Evolutionary conservation across 2,329 filamentous ascomycete genomes (phyloP), one percentile per base, ranked within the genome.

Genomic region (Fusarium kyushuense): DNA sequence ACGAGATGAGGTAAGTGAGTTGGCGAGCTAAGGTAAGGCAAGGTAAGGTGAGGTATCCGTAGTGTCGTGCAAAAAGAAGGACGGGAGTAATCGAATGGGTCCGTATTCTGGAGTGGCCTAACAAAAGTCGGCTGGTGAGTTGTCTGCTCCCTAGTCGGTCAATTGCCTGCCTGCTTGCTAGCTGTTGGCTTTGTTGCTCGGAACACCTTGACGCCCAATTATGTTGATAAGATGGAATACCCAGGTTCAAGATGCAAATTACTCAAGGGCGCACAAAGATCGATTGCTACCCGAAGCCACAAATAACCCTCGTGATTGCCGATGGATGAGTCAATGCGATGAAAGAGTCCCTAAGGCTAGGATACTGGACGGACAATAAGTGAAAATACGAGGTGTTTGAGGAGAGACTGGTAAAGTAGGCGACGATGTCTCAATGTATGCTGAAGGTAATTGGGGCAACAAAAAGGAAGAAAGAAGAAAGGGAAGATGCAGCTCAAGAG

Each of bases 141-240:
- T 69, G 66, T 67, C 52, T 62, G 60, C 27, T 63, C 48, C 61
- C 51, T 60, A 54, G 65, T 67, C 66, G 66, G 66, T 69, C 66
- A 69, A 58, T 57, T 68, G 46, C 32, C 52, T 36, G 47, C 32
- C 38, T 48, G 51, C 32, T 49, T 36, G 46, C 21, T 27, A 49
- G 65, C 57, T 63, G 65, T 54, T 63, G 66, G 52, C 29, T 54
- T 33, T 36, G 40, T 30, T 54, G 41, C 54, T 65, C 38, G 43
- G 53, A 63, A 58, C 49, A 49, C 48, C 42, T 63, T 69, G 66
- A 55, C 57, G 63, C 53, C 66, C 62, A 70, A 69, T 63, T 48
- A 45, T 43, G 53, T 59, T 42, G 40, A 42, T 45, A 60, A 60
- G 41, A 52, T 52, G 43, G 35, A 59, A 45, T 57, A 36, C 46